Base-by-base conservation (phyloP, 345 rosid species). In the Iberis pinnata region DNA sequence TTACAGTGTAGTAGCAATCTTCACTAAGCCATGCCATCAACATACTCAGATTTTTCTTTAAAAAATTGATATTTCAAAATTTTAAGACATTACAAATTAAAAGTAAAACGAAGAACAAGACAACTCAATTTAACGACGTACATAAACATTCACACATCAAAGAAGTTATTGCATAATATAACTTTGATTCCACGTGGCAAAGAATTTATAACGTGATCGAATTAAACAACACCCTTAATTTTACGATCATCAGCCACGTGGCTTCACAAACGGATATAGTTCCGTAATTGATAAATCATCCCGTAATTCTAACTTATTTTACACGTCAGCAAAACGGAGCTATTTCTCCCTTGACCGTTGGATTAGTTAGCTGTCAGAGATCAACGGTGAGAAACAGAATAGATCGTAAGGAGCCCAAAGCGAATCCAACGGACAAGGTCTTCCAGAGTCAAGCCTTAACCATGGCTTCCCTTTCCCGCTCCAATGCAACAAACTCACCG, bases 401-500 rank as follows among this genome's bases (percentile, higher is more conserved):
- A 80, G 82, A 72, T 80, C 85, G 3, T 79, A 79, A 1, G 81
- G 85, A 26, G 85, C 67, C 85, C 85, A 79, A 11, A 76, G 73
- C 1, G 82, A 78, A 15, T 80, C 85, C 60, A 80, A 62, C 7
- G 85, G 85, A 49, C 85, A 80, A 6, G 85, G 85, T 18, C 85
- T 60, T 37, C 73, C 79, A 0, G 79, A 80, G 22, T 80, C 85
- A 8, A 80, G 78, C 13, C 85, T 64, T 17, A 78, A 80, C 85
- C 85, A 80, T 2, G 85, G 85, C 74, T 80, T 80, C 60, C 85
- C 85, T 75, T 80, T 80, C 8, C 85, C 85, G 37, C 85, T 80
- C 85, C 85, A 80, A 65, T 80, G 85, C 55, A 80, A 61, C 9
- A 80, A 38, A 46, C 85, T 80, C 9, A 80, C 85, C 13, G 82